Percentiles rank a stretch among this genome's conserved stretches.
phyloP scores from a whole-genome alignment of 306 rosid species.

The Corylus americana region DNA sequence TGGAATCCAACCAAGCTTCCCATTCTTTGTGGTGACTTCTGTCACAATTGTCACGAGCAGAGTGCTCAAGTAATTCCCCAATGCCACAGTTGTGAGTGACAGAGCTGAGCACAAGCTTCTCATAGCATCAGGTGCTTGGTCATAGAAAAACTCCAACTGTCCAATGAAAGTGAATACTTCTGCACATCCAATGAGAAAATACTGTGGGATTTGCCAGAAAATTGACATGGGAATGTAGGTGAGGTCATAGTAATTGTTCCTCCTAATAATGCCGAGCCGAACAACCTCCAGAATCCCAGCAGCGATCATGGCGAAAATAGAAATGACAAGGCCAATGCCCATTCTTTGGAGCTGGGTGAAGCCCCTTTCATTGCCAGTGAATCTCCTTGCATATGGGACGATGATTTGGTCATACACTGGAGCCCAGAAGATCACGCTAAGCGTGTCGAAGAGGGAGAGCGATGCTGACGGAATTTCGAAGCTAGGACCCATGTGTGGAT shows the following conservation, averaged over 20 bases:
- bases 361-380: constrained; percentile 69
- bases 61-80: constrained; percentile 76
- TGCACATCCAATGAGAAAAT: constrained; percentile 82
- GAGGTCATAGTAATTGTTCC: constrained; percentile 56
- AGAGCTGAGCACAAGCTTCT: constrained; percentile 84
- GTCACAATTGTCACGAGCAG: constrained; percentile 68
- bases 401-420: constrained; percentile 59
- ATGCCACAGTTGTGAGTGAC: constrained; percentile 61
- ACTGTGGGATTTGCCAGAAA: constrained; percentile 88
- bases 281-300: constrained; percentile 72
- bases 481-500: constrained; percentile 67
- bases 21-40: constrained; percentile 51
- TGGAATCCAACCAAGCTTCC: constrained; percentile 83
- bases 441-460: constrained; percentile 70
- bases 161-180: constrained; percentile 73
- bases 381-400: constrained; percentile 56
- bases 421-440: constrained; percentile 83
- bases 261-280: constrained; percentile 48
- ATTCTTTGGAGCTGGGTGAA: constrained; percentile 80
- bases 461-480: constrained; percentile 85
- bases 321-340: constrained; percentile 75
- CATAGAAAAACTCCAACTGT: constrained; percentile 66
- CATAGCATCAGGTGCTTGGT: constrained; percentile 86
- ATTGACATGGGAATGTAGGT: constrained; percentile 68
- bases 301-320: constrained; percentile 57